Evolutionary conservation across 768 basidiomycete genomes (phyloP).

Genomic region (Phlegmacium glaucopus): DNA sequence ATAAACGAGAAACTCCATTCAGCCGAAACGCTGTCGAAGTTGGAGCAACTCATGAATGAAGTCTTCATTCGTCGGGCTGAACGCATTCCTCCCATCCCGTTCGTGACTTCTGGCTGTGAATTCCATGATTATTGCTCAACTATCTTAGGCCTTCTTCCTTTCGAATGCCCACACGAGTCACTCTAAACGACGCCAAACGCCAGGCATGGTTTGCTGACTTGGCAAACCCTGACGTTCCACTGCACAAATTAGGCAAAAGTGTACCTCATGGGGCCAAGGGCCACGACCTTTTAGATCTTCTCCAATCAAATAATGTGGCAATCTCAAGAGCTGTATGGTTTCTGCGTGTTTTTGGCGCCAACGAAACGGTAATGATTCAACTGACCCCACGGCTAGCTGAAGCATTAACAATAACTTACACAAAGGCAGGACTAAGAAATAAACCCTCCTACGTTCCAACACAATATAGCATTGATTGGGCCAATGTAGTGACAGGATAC

Average conservation of each 20-base stretch:
- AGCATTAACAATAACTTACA: neutral
- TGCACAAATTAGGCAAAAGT: constrained; percentile 78
- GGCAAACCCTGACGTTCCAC: constrained; percentile 75
- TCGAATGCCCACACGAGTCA: constrained; percentile 80
- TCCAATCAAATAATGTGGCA: constrained; percentile 73
- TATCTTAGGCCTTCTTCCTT: constrained; percentile 57
- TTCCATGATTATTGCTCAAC: neutral
- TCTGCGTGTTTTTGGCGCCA: constrained; percentile 80
- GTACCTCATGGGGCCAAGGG: constrained; percentile 88
- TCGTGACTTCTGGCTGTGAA: constrained; percentile 24
- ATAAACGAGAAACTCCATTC: constrained; percentile 50
- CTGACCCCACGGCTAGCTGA: neutral
- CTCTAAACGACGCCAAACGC: constrained; percentile 75
- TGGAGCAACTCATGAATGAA: constrained; percentile 76
- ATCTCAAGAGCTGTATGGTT: constrained; percentile 87
- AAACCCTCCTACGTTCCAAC: constrained; percentile 79
- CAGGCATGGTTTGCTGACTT: constrained; percentile 82
- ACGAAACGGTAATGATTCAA: constrained; percentile 64
- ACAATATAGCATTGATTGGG: constrained; percentile 85
- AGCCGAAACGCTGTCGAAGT: constrained; percentile 47
- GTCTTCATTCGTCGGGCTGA: constrained; percentile 66
- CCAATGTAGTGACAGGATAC: constrained; percentile 74
- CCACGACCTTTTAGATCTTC: constrained; percentile 74
- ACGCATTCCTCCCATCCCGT: constrained; percentile 60
- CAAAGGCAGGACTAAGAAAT: constrained; percentile 68